Conservation (phyloP, 2,329 filamentous ascomycete species). For the Scedosporium boydii region DNA sequence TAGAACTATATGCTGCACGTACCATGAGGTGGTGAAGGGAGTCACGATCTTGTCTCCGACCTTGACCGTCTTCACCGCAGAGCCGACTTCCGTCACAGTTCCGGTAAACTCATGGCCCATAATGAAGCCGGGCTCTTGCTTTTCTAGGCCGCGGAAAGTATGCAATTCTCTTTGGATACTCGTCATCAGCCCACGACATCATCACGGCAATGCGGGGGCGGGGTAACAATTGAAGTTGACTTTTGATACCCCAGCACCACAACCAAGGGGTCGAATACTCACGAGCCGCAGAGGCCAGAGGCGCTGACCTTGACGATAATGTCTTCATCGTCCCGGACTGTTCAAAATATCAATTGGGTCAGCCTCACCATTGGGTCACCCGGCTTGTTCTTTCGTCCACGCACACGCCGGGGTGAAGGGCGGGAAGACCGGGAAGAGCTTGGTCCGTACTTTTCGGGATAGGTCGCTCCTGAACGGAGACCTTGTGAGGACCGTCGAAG, state of each 20-base stretch:
- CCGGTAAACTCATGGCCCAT: conserved; percentile 82
- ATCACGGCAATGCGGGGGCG: conserved; percentile 3
- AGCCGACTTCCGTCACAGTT: conserved; percentile 56
- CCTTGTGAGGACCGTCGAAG: conserved; percentile 68
- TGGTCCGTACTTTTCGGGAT: conserved; percentile 50
- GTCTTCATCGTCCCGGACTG: conserved; percentile 2
- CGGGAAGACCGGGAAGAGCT: conserved; percentile 2
- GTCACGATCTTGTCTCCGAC: conserved; percentile 10
- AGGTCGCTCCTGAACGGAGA: conserved; percentile 70
- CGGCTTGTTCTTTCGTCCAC: neutral
- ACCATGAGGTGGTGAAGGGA: conserved; percentile 24
- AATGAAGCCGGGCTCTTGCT: conserved; percentile 49
- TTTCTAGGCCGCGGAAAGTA: conserved; percentile 70
- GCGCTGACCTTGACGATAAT: conserved; percentile 6
- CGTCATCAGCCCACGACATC: too few relatives aligned
- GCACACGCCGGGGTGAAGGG: neutral
- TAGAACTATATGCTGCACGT: conserved; percentile 6
- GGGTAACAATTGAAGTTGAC: too few relatives aligned
- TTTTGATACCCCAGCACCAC: neutral
- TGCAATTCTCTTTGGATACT: conserved; percentile 58
- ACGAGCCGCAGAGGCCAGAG: conserved; percentile 6
- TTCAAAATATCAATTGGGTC: conserved; percentile 10
- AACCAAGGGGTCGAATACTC: conserved; percentile 12
- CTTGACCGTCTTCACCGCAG: conserved; percentile 47
- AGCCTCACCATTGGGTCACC: neutral